phyloP scores from a whole-genome alignment of 1,139 yeast genomes.

The Saccharomyces hybrid region DNA sequence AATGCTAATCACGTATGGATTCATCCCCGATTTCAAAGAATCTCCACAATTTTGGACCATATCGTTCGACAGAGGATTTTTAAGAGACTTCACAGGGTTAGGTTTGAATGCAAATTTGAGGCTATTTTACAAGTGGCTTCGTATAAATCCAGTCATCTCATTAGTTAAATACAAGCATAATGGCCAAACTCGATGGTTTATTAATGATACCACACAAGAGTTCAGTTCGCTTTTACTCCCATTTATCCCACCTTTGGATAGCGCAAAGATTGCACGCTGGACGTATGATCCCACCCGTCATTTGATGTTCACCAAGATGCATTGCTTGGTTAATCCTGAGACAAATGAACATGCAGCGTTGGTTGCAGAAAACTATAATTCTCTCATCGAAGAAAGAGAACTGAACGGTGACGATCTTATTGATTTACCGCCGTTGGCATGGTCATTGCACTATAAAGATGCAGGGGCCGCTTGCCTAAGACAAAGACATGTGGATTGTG shows the following conservation, averaged over 20 bases:
- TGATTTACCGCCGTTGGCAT: constrained; percentile 15
- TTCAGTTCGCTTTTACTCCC: constrained; percentile 14
- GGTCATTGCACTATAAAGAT: constrained; percentile 9
- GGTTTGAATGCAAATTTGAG: constrained; percentile 7
- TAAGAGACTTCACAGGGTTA: constrained; percentile 10
- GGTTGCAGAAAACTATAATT: constrained; percentile 2
- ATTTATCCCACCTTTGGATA: constrained; percentile 4
- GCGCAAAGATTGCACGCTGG: neutral
- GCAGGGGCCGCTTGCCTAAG: neutral
- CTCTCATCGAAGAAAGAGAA: constrained; percentile 7
- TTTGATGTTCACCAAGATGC: neutral
- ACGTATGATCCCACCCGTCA: neutral
- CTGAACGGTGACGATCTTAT: constrained; percentile 10
- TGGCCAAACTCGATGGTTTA: constrained; percentile 8
- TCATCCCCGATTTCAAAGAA: constrained; percentile 29
- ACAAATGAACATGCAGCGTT: constrained; percentile 2
- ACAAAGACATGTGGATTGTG: neutral
- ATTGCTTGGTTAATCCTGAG: neutral
- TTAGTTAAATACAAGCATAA: constrained; percentile 7
- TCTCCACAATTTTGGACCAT: constrained; percentile 14
- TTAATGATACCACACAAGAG: constrained; percentile 13
- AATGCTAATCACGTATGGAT: constrained; percentile 52
- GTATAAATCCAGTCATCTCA: constrained; percentile 19
- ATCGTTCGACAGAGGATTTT: constrained; percentile 24
- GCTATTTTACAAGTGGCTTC: constrained; percentile 21